Conservation (phyloP, 345 rosid species). For the Trapa incisa region DNA sequence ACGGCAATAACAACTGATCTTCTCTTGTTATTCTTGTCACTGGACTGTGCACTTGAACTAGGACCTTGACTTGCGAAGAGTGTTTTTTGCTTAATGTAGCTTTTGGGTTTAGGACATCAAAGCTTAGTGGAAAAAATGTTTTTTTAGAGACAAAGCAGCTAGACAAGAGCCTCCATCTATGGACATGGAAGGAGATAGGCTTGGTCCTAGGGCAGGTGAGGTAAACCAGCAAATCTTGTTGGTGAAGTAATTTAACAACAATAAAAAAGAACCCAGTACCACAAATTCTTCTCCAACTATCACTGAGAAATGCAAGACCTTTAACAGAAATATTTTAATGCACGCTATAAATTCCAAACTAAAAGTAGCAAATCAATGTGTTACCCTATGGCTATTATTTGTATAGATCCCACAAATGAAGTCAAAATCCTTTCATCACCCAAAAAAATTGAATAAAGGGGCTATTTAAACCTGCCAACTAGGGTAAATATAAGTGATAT, state of each 20-base stretch:
- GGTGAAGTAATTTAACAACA: background rate
- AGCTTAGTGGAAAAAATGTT: background rate
- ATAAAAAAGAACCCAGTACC: background rate
- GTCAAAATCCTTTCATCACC: background rate
- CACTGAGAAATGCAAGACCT: background rate
- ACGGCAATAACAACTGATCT: conserved; percentile 44
- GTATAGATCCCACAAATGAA: no score
- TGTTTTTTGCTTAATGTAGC: conserved; percentile 1
- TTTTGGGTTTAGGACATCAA: conserved; percentile 16
- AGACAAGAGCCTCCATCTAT: background rate
- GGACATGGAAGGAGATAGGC: conserved; percentile 6
- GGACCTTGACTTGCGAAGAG: conserved; percentile 19
- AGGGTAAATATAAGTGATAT: background rate
- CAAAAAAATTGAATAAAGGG: background rate
- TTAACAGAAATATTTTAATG: background rate
- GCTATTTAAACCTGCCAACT: background rate
- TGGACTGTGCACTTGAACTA: conserved; percentile 12
- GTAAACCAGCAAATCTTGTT: no score
- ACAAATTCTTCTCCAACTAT: background rate
- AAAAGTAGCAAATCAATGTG: background rate
- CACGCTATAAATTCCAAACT: background rate
- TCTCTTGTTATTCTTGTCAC: conserved; percentile 19
- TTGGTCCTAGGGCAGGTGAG: background rate
- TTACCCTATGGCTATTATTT: no score
- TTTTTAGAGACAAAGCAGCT: conserved; percentile 4